Evolutionary conservation across 768 basidiomycete species (phyloP).

Genomic region (Leucocoprinus birnbaumii): DNA sequence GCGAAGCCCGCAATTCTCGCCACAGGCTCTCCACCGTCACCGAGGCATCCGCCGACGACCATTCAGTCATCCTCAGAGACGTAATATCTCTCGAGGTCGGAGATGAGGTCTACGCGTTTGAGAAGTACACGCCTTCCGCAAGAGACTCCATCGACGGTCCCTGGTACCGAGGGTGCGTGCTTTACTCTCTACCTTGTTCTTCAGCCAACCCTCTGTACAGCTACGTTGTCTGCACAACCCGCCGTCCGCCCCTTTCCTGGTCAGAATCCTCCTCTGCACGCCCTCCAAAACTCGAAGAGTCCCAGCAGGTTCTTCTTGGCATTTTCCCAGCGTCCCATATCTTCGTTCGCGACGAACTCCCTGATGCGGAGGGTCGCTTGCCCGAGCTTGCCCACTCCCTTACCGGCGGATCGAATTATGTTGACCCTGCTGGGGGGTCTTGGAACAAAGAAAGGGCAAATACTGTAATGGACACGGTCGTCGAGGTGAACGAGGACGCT

Average conservation of each 20-base stretch:
- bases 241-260: conserved; percentile 71
- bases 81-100: conserved; percentile 90
- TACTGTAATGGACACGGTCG: conserved; percentile 53
- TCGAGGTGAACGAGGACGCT: conserved; percentile 51
- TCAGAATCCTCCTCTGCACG: conserved; percentile 42
- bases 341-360: conserved; percentile 79
- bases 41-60: conserved; percentile 61
- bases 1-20: conserved; percentile 65
- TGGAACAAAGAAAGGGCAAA: conserved; percentile 36
- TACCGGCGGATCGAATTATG: conserved; percentile 31
- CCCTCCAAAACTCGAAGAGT: conserved; percentile 63
- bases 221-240: conserved; percentile 83
- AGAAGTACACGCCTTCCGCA: conserved; percentile 73
- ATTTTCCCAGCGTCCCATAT: conserved; percentile 93
- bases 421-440: conserved; percentile 37
- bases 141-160: conserved; percentile 70
- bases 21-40: conserved; percentile 62
- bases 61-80: conserved; percentile 57
- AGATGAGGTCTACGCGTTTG: conserved; percentile 96
- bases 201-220: conserved; percentile 33
- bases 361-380: conserved; percentile 85
- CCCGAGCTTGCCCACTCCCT: conserved; percentile 68
- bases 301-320: conserved; percentile 88
- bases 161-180: conserved; percentile 93
- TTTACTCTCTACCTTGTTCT: background rate